Evolutionary conservation across 352 stramenopile species (phyloP).

Genomic region (Globisporangium splendens): DNA sequence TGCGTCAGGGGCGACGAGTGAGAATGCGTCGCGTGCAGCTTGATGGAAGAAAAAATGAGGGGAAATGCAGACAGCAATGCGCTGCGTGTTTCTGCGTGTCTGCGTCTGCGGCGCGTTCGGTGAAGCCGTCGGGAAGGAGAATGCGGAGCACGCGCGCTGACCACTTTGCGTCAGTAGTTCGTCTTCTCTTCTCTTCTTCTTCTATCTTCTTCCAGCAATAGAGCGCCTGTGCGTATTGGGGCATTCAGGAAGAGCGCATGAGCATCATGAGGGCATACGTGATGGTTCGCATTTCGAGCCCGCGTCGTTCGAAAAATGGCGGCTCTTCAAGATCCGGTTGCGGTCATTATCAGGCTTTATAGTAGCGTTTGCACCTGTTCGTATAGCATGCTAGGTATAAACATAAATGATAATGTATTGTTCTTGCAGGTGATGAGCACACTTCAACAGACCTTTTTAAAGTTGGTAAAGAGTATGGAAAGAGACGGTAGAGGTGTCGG

Average conservation of each 20-base stretch:
- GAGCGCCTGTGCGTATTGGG: not conserved
- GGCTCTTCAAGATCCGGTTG: slow-evolving; percentile 12
- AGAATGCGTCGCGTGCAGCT: not conserved
- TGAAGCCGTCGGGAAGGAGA: slow-evolving; percentile 3
- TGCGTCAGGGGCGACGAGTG: too few species aligned
- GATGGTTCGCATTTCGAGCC: not conserved
- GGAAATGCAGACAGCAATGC: not conserved
- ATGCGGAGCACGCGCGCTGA: slow-evolving; percentile 5
- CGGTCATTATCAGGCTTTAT: not conserved
- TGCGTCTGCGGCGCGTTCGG: not conserved
- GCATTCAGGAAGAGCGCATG: not conserved
- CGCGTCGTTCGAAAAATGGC: slow-evolving; percentile 13
- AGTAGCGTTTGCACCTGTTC: not conserved
- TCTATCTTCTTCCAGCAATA: not conserved
- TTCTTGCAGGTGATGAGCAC: too few species aligned
- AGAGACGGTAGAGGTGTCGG: not conserved
- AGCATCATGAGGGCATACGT: too few species aligned
- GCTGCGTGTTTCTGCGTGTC: not conserved
- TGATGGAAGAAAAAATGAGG: not conserved
- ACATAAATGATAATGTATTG: too few species aligned
- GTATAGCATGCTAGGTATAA: too few species aligned
- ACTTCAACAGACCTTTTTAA: not conserved
- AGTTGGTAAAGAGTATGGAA: not conserved
- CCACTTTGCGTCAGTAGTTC: not conserved
- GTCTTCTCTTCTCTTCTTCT: not conserved